Evolutionary conservation across 495 filamentous ascomycete genomes (phyloP).

Genomic region (Neurospora sp.): DNA sequence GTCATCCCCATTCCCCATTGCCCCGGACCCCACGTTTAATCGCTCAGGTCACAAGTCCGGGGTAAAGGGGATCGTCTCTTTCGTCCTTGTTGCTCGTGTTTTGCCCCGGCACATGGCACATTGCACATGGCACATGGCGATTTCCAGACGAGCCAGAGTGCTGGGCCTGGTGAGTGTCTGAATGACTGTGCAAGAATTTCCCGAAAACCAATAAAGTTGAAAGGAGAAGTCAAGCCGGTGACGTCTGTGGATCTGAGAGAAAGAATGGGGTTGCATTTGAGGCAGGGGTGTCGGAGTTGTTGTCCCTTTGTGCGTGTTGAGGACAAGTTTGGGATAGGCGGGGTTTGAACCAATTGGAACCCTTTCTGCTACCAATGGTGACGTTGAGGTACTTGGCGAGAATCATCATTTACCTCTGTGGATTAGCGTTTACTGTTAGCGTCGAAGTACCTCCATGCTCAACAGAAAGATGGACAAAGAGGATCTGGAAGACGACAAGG

Average conservation of each 20-base stretch:
- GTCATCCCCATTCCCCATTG: background rate
- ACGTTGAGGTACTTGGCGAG: background rate
- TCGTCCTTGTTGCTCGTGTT: background rate
- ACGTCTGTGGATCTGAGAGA: background rate
- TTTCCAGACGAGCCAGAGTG: background rate
- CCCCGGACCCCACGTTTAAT: background rate
- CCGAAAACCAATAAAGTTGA: background rate
- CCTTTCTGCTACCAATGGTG: too few species aligned
- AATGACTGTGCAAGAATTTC: background rate
- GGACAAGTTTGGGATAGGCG: background rate
- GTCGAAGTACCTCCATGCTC: background rate
- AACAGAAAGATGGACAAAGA: background rate
- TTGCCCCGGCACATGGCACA: background rate
- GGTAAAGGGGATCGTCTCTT: background rate
- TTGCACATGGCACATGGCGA: background rate
- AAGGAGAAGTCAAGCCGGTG: background rate
- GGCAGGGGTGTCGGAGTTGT: background rate
- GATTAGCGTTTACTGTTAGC: background rate
- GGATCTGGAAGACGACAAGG: background rate
- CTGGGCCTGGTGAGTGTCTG: background rate
- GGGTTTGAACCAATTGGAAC: background rate
- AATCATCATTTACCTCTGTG: background rate
- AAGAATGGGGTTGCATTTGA: background rate
- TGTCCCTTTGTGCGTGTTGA: background rate
- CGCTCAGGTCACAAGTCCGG: background rate